Base-by-base conservation (phyloP, 257 asterid genomes). In the Buddleja alternifolia region DNA sequence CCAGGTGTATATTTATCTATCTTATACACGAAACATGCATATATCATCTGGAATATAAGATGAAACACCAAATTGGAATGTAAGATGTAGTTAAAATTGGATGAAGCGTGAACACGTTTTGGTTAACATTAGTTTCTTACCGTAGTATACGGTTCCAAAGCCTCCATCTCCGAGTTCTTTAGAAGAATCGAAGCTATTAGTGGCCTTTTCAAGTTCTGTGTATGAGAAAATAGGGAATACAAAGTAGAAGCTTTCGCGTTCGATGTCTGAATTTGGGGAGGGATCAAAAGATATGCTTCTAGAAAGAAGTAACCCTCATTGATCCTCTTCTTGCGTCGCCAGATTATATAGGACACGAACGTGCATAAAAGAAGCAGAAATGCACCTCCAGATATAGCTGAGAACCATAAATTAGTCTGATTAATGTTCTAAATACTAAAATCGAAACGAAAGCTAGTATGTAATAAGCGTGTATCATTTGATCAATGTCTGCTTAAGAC, bases 81-180 rank as follows among this genome's bases (percentile, higher is more conserved):
- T n/a, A n/a, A n/a, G n/a, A n/a, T n/a, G n/a, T n/a, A 25, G 16
- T 3, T n/a, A n/a, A n/a, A n/a, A n/a, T n/a, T n/a, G n/a, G n/a
- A n/a, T n/a, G n/a, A n/a, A n/a, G n/a, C n/a, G n/a, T n/a, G n/a
- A n/a, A n/a, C n/a, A n/a, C n/a, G n/a, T n/a, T n/a, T n/a, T n/a
- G n/a, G n/a, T n/a, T 4, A 55, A 34, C 2, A 14, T 8, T 0
- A 11, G 44, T 25, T 63, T 50, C 82, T 81, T 86, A 88, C 97
- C 97, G 42, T 84, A 65, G 46, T 88, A 90, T 2, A 90, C 97
- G 15, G 87, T 77, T 44, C 97, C 97, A 59, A 84, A 90, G 64
- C 96, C 96, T 69, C 97, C 97, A 41, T 86, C 88, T n/a, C 97
- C 97, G 15, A 90, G 84, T 62, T 88, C 96, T 36, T 74, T 78